phyloP scores from a whole-genome alignment of 2,329 filamentous ascomycete species.

The Tricladium varicosporioides region DNA sequence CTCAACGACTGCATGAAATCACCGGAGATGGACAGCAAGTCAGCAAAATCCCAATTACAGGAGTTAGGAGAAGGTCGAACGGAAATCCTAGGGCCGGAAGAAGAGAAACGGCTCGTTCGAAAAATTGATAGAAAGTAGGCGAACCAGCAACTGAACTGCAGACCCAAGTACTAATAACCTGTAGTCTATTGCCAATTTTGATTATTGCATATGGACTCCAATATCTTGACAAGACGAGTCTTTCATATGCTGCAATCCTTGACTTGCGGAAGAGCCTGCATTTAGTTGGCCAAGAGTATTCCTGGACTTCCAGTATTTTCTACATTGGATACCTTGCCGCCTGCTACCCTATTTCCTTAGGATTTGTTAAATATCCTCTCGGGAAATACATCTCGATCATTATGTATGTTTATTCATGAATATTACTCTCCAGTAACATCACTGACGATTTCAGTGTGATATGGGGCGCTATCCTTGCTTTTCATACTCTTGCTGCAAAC shows the following conservation, averaged over 20 bases:
- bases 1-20: no score
- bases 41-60: no score
- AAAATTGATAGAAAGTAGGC: slow-evolving; percentile 10
- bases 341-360: slow-evolving; percentile 30
- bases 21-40: no score
- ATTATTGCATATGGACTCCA: slow-evolving; percentile 18
- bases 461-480: slow-evolving; percentile 17
- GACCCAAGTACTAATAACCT: no score
- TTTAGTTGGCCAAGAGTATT: slow-evolving; percentile 49
- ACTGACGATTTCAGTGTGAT: background rate
- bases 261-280: slow-evolving; percentile 40
- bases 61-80: no score
- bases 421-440: background rate
- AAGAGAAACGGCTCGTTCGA: slow-evolving; percentile 2
- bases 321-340: slow-evolving; percentile 35
- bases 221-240: slow-evolving; percentile 40
- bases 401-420: slow-evolving; percentile 3
- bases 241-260: slow-evolving; percentile 55
- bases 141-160: no score
- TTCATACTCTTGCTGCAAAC: slow-evolving; percentile 17
- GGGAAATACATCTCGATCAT: slow-evolving; percentile 32
- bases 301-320: slow-evolving; percentile 35
- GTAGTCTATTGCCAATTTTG: slow-evolving; percentile 18
- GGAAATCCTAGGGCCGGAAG: background rate
- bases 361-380: slow-evolving; percentile 36